Conservation (phyloP, 2,329 filamentous ascomycete species). For the Lizonia empirigonia region DNA sequence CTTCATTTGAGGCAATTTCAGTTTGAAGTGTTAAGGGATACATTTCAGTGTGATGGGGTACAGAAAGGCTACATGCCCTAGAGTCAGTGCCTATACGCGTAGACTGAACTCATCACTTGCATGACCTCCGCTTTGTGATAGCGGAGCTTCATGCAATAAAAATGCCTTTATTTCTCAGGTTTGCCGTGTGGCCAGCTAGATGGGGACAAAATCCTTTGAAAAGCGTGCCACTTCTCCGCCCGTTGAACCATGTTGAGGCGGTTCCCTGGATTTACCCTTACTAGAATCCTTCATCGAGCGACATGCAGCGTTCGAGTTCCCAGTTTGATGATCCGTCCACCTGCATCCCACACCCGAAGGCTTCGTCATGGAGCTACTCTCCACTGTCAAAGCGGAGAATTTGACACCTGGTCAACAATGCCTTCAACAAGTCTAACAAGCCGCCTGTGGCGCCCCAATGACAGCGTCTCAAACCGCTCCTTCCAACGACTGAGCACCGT, state of each 20-base stretch:
- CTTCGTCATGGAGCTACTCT: constrained; percentile 1
- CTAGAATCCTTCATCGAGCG: constrained; percentile 14
- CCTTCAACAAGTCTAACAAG: background rate
- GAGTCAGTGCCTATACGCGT: too few species aligned
- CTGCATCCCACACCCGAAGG: background rate
- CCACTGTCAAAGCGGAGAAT: background rate
- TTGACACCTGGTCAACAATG: background rate
- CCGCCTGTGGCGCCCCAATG: background rate
- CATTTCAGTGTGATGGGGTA: background rate
- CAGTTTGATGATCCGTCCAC: constrained; percentile 1
- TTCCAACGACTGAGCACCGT: background rate
- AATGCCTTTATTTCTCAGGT: constrained; percentile 4
- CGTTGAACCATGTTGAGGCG: constrained; percentile 17
- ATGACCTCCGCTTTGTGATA: constrained; percentile 8
- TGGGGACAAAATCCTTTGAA: constrained; percentile 7
- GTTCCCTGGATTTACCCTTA: constrained; percentile 9
- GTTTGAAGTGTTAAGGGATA: background rate
- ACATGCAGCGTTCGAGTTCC: constrained; percentile 8
- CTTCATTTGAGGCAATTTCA: background rate
- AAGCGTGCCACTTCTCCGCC: constrained; percentile 14
- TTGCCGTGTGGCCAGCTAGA: constrained; percentile 5
- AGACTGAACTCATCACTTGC: constrained; percentile 4
- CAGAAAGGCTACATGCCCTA: background rate
- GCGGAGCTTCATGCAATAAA: constrained; percentile 11
- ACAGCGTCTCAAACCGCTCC: background rate